Evolutionary conservation across 2,329 filamentous ascomycete species (phyloP), one percentile per base, ranked within the genome.

Genomic region (Fusarium cicatricum): DNA sequence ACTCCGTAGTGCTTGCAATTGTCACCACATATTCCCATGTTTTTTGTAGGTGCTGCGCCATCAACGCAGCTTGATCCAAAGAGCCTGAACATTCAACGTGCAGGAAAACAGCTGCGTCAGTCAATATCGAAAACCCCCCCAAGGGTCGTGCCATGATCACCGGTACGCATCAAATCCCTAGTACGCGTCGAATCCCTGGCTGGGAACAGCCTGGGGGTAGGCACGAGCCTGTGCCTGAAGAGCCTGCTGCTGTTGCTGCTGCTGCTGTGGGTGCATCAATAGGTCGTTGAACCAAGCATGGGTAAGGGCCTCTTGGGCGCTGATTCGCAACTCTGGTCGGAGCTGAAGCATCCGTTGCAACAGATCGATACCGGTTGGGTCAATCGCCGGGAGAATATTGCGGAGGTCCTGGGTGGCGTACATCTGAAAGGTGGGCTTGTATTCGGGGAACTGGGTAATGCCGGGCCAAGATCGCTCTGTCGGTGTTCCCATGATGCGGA

Each of bases 401-500:
- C 90, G 85, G 49, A 98, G 81, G 67, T 97, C 92, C 72, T 97
- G 93, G 2, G 95, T 97, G 12, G 91, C 90, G 74, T 95, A 98
- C 72, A 96, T 91, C 64, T 95, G 92, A 78, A 97, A 97, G 57
- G 89, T 97, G 41, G 88, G 85, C 81, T 98, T 97, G 82, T 98
- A 99, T 76, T 99, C 95, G n/a, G 94, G 92, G 69, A 96, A 93
- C 71, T 94, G 89, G 16, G 90, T 92, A 71, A 99, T 96, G 36
- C 93, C 93, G 0, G 94, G 94, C 95, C 95, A 99, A 5, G 90
- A 92, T 38, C 92, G 88, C 76, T 99, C 95, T 0, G 91, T 96
- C 0, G 95, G 95, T 0, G 95, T 99, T 58, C 95, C 95, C 95
- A 99, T 99, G 58, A 99, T 89, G 55, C 95, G 87, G 84, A 99